Conservation (phyloP, 305 asterid species). For the Solanum hybrid region DNA sequence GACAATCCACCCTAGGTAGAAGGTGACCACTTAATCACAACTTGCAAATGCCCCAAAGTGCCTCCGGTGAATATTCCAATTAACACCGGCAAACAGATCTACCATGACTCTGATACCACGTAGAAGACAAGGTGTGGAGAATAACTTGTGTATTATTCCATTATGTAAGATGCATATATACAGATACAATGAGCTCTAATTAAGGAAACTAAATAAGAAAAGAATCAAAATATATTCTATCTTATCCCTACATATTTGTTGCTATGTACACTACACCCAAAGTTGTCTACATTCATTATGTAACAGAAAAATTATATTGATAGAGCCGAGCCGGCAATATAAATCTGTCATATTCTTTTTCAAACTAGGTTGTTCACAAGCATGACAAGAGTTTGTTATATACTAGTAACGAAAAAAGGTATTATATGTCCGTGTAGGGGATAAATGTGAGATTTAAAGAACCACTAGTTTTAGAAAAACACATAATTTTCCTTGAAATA, state of each 20-base stretch:
- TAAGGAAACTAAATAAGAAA: background rate
- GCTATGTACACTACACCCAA: background rate
- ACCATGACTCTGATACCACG: background rate
- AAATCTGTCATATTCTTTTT: background rate
- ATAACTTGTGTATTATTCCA: background rate
- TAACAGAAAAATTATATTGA: background rate
- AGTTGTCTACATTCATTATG: background rate
- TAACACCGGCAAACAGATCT: background rate
- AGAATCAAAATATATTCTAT: too few relatives aligned
- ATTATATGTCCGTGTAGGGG: background rate
- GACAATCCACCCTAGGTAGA: background rate
- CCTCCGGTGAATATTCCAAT: background rate
- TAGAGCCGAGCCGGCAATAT: background rate
- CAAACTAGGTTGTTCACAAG: background rate
- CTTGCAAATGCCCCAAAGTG: background rate
- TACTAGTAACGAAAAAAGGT: background rate
- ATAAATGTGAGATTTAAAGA: background rate
- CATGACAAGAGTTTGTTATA: background rate
- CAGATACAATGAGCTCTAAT: background rate
- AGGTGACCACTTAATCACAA: background rate
- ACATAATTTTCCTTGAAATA: background rate
- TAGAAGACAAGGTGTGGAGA: background rate
- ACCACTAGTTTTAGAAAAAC: background rate
- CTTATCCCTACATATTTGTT: background rate
- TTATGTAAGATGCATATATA: background rate